Evolutionary conservation across 169 alveolate genomes (phyloP), one percentile per base, ranked within the genome.

Genomic region (Eimeria necatrix): DNA sequence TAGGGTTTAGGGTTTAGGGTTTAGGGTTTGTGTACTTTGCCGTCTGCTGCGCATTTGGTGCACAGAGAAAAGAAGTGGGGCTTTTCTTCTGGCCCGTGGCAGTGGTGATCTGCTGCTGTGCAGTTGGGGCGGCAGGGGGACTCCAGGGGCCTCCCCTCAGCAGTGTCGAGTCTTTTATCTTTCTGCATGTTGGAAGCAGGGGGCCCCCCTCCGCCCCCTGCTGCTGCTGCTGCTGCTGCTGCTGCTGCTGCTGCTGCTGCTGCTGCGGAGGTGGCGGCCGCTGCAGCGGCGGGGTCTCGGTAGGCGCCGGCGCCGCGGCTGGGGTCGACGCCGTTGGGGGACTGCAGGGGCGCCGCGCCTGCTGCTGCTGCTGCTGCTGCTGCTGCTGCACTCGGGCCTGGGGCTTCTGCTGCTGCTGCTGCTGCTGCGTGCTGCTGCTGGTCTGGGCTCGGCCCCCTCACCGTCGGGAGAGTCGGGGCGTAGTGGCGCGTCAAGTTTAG

Each of bases 1-100:
- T 32, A 32, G 41, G 41, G 41, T 32, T 32, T 32, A 32, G 41
- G 41, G 41, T 32, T 32, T 32, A 32, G 41, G 41, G 2, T 32
- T 32, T 32, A 32, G 41, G 41, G 41, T 48, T 26, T 76, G 22
- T 22, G 20, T 49, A 84, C 92, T 74, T 84, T 78, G 18, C 91
- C 88, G 24, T 93, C 95, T 18, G 56, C 49, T 16, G 93, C 93
- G 48, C 95, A 93, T 85, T 93, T 93, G 46, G 95, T 93, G 85
- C 95, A 93, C 8, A 93, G 89, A 16, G 95, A 93, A 70, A 93
- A 93, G 52, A 74, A 93, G 26, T 53, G 90, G 6, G 95, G 95
- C 64, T 90, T 78, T 20, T 14, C 88, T 61, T 85, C 93, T 0
- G 12, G 90, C 8, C 91, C 68, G 59, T 61, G 12, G 9, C 59